Evolutionary conservation across 495 filamentous ascomycete genomes (phyloP).

Genomic region (Diplogelasinospora grovesii): DNA sequence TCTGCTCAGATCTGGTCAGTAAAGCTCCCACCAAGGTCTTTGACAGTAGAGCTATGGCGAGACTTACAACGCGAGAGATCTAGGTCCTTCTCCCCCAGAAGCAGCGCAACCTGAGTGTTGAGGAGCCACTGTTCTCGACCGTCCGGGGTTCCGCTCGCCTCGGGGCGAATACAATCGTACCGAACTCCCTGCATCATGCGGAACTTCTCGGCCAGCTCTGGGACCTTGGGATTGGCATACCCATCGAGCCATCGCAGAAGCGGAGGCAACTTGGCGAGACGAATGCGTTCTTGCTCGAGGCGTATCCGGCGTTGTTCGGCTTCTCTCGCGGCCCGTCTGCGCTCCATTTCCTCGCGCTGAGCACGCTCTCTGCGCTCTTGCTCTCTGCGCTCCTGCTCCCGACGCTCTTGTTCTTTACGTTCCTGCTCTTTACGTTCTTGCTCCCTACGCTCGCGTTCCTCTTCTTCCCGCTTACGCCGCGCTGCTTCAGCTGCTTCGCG

Average conservation of each 20-base stretch:
- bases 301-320: conserved; percentile 43
- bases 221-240: conserved; percentile 40
- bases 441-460: conserved; percentile 22
- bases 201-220: conserved; percentile 45
- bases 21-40: background rate
- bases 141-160: conserved; percentile 36
- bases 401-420: conserved; percentile 35
- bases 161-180: conserved; percentile 47
- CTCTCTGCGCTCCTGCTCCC: conserved; percentile 29
- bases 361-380: conserved; percentile 32
- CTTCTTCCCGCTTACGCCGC: conserved; percentile 37
- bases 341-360: conserved; percentile 51
- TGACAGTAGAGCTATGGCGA: background rate
- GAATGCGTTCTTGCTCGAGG: conserved; percentile 40
- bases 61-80: conserved; percentile 63
- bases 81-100: conserved; percentile 71
- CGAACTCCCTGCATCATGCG: conserved; percentile 43
- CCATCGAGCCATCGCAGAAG: conserved; percentile 47
- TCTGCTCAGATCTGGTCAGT: conserved; percentile 39
- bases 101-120: conserved; percentile 66
- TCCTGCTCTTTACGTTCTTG: conserved; percentile 25
- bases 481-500: conserved; percentile 40
- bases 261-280: conserved; percentile 44
- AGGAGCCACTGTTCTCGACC: conserved; percentile 66
- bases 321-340: conserved; percentile 48